Evolutionary conservation across 768 basidiomycete genomes (phyloP), one percentile per base, ranked within the genome.

Genomic region (Cytidiella melzeri): DNA sequence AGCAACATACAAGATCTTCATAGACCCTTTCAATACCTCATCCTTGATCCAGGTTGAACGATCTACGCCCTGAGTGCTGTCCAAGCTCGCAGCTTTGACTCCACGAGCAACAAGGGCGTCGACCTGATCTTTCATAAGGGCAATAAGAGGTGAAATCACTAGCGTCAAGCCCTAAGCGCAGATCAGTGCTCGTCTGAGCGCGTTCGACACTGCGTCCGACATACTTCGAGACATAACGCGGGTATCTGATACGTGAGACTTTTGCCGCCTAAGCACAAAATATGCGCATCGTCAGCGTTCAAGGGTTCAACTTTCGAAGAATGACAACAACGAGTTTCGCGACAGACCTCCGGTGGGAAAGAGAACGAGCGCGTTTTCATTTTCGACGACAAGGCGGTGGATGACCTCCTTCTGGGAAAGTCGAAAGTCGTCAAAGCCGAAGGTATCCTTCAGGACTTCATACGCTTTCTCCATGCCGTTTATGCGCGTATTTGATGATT

Each of bases 91-190:
- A 5, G 83, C 92, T 39, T 85, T 74, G 37, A 98, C 74, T 9
- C 74, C 74, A 57, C 84, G 85, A 27, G 70, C 67, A 38, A 69
- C 68, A 40, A 98, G 68, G 10, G 80, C 76, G 30, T 78, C 68
- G 18, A 94, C 87, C 66, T 99, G 95, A 63, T 98, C 95, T 34
- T 80, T 75, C 73, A 99, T 97, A 43, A 99, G 73, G 1, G 91
- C 83, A 27, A 93, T 70, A 21, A 99, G 76, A 2, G 95, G 95
- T 2, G 90, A 91, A 27, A 99, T 78, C 27, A 99, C 93, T 42
- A 99, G 73, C 0, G 93, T 92, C 1, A 96, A 80, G 20, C 94
- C 94, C 52, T 71, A 34, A 7, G 15, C 7, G 9, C 30, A 34
- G 71, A 42, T 15, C 2, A 45, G 28, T 15, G 40, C 39, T 24